These are phyloP conservation scores for Hypoxylon intermedium DNA, from an alignment of 495 filamentous ascomycete genomes.

Conservation along the genomic window DNA sequence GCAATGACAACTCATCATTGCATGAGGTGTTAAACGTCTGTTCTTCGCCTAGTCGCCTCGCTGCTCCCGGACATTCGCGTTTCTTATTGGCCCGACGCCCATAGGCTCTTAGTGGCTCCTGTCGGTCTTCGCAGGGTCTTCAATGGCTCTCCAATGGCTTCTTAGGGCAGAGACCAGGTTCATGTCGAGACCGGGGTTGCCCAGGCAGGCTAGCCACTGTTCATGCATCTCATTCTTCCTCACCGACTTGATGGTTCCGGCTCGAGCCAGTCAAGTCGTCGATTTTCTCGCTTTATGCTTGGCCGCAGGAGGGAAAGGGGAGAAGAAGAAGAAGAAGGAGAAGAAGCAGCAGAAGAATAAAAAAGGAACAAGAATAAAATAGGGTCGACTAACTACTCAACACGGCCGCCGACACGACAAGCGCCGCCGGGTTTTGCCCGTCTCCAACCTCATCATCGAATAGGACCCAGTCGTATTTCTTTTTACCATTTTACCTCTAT, in stretches of 20 bases:
- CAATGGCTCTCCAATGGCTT: conserved; percentile 39
- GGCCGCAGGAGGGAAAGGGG: conserved; percentile 10
- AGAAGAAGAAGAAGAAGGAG: conserved; percentile 4
- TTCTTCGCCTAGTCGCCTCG: conserved; percentile 59
- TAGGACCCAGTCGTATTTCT: conserved; percentile 21
- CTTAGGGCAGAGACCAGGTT: conserved; percentile 52
- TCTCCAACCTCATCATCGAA: conserved; percentile 17
- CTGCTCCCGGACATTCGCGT: conserved; percentile 29
- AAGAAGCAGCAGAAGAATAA: not conserved
- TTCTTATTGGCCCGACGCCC: conserved; percentile 38
- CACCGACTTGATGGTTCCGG: conserved; percentile 66
- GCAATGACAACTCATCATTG: conserved; percentile 91
- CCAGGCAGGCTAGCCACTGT: conserved; percentile 54
- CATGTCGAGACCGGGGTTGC: conserved; percentile 41
- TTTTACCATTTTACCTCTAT: conserved; percentile 22
- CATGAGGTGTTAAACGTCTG: conserved; percentile 68
- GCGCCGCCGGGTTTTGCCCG: conserved; percentile 14
- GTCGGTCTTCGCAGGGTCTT: conserved; percentile 42
- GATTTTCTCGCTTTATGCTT: conserved; percentile 16
- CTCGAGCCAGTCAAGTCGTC: conserved; percentile 54
- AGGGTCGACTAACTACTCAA: not conserved
- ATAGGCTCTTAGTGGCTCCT: conserved; percentile 43
- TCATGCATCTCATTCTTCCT: conserved; percentile 65
- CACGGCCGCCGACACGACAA: conserved; percentile 5
- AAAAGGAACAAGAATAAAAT: not conserved